Evolutionary conservation across 108 stramenopile genomes (phyloP), one percentile per base, ranked within the genome.

Genomic region (Cyclotella cryptica): DNA sequence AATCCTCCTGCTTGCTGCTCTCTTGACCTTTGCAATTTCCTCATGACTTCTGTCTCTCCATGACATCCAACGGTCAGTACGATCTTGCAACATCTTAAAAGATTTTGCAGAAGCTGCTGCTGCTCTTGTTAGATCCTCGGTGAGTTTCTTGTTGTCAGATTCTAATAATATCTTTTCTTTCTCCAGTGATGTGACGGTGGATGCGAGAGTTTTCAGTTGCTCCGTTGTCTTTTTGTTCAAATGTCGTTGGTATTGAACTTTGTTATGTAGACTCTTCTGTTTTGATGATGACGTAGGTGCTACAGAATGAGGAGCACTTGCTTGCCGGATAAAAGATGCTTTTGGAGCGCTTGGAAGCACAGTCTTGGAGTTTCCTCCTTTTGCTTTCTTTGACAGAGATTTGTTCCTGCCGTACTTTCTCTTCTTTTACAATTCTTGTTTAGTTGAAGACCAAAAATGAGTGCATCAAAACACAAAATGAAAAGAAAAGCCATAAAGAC

Each of bases 361-460:
- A 27, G 12, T 58, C 22, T 58, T 58, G 22, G 57, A 58, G 19
- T 58, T 58, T 1, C 57, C 22, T 14, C 57, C 57, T 4, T 58
- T 58, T 26, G 57, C 4, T 13, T 21, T 58, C 13, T 21, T 21
- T 24, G 26, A 28, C 13, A 58, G 57, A 27, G 57, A 58, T 27
- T 58, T 58, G 27, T 58, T 58, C 27, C 22, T 58, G 26, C 57
- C 57, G 13, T 28, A 28, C 27, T 27, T 58, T 21, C 57, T 58
- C 27, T 58, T 58, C 57, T 58, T 58, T n/a, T 49, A 49, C 18
- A 3, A 49, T 49, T 49, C 15, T n/a, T 49, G 47, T 49, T 49
- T 35, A 35, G 35, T 35, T 35, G 35, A 35, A 6, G 35, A 35
- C 35, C 2, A 35, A 35, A 2, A 35, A 35, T 35, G 35, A 35